Evolutionary conservation across 768 basidiomycete species (phyloP).

Genomic region (Crassisporium funariophilum): DNA sequence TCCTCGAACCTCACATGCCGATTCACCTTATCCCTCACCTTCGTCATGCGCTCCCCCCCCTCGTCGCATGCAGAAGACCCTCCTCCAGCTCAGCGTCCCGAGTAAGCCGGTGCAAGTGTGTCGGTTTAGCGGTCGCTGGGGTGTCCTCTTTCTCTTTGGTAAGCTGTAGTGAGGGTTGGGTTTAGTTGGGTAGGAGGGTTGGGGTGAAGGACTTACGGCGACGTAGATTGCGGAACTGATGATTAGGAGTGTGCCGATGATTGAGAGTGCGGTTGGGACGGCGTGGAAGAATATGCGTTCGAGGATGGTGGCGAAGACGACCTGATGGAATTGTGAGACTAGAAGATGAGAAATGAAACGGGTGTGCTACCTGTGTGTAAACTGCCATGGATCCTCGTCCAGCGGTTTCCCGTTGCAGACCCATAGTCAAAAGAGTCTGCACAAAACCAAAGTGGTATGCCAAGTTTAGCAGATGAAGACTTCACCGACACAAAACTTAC

Average conservation of each 20-base stretch:
- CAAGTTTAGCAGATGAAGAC: neutral
- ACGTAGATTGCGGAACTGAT: constrained; percentile 63
- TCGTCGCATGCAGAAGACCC: neutral
- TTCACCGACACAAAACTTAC: constrained; percentile 19
- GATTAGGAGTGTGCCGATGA: constrained; percentile 68
- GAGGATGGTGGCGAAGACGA: constrained; percentile 68
- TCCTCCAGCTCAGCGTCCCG: neutral
- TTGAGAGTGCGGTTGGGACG: constrained; percentile 57
- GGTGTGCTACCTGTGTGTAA: constrained; percentile 42
- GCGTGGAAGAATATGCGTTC: constrained; percentile 68
- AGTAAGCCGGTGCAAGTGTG: neutral
- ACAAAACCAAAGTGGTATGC: constrained; percentile 45
- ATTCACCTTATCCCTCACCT: neutral
- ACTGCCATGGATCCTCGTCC: constrained; percentile 55
- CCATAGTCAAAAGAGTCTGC: constrained; percentile 57
- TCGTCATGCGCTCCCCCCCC: neutral
- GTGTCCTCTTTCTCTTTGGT: constrained; percentile 14
- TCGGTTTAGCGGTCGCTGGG: neutral
- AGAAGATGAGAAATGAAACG: neutral
- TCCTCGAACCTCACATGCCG: neutral
- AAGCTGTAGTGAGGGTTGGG: constrained; percentile 10
- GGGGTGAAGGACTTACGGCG: constrained; percentile 45
- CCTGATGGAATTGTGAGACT: constrained; percentile 30
- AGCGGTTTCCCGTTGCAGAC: constrained; percentile 44
- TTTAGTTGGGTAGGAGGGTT: neutral